Conservation (phyloP, 192 early-diverging fungal genomes). For the Piromyces sp. region DNA sequence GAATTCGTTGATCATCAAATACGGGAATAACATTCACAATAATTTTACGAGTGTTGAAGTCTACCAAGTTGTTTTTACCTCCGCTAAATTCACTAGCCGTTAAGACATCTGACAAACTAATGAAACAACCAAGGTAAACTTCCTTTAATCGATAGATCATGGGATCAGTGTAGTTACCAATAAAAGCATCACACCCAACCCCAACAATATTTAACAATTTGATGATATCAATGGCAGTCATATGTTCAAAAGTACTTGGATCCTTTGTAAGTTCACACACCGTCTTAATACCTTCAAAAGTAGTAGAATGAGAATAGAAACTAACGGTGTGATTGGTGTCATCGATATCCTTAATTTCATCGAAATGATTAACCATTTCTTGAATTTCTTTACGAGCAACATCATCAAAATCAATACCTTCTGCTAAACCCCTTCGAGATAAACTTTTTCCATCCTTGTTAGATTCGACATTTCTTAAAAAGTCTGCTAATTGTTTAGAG, state of each 20-base stretch:
- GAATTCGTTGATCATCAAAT: too few relatives aligned
- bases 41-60: neutral
- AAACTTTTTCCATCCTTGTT: conserved; percentile 9
- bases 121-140: conserved; percentile 3
- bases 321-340: conserved; percentile 10
- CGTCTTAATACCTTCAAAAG: conserved; percentile 10
- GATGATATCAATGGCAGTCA: conserved; percentile 2
- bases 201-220: conserved; percentile 17
- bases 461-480: conserved; percentile 7
- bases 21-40: too few relatives aligned
- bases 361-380: conserved; percentile 7
- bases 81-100: conserved; percentile 2
- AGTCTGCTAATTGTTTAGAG: conserved; percentile 12
- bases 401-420: conserved; percentile 10
- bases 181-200: conserved; percentile 2
- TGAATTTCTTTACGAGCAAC: conserved; percentile 5
- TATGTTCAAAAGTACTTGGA: neutral
- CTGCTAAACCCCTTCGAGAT: conserved; percentile 5
- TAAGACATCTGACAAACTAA: conserved; percentile 9
- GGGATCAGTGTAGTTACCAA: conserved; percentile 11
- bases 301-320: conserved; percentile 14
- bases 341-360: conserved; percentile 8
- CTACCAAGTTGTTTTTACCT: neutral
- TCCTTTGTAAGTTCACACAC: conserved; percentile 12
- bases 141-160: conserved; percentile 12